phyloP scores from a whole-genome alignment of 2,329 filamentous ascomycete genomes.

The Colletotrichum sp. region DNA sequence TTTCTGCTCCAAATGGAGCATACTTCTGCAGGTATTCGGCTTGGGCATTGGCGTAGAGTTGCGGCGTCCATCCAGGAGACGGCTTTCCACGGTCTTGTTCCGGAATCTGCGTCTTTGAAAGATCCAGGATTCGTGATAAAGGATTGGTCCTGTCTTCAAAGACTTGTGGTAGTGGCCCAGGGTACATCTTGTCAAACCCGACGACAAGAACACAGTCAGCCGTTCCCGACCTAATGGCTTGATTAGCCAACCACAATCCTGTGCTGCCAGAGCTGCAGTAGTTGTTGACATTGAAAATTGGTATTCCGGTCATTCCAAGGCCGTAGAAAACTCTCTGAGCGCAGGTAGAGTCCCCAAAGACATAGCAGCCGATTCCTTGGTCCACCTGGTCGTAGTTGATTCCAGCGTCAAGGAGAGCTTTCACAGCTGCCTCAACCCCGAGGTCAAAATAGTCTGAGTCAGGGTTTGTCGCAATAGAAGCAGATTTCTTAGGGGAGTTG shows the following conservation, averaged over 20 bases:
- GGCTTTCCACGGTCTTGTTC: neutral
- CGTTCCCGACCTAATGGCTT: neutral
- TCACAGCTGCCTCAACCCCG: neutral
- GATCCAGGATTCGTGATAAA: neutral
- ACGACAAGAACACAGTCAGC: neutral
- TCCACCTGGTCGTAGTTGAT: neutral
- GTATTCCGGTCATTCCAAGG: neutral
- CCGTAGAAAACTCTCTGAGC: neutral
- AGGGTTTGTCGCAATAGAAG: neutral
- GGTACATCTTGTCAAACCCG: neutral
- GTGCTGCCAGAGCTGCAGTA: neutral
- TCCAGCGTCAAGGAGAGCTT: neutral
- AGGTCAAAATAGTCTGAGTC: neutral
- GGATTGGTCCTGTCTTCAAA: neutral
- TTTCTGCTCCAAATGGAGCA: neutral
- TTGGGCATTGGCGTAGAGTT: neutral
- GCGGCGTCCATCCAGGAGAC: neutral
- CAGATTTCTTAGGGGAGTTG: neutral
- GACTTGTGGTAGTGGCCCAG: neutral
- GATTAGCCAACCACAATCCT: neutral
- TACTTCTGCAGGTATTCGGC: neutral
- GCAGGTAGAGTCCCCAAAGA: neutral
- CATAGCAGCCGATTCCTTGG: neutral
- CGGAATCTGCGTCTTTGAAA: neutral
- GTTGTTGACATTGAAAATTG: neutral